Evolutionary conservation across 257 asterid genomes (phyloP), one percentile per base, ranked within the genome.

Genomic region (Misopates orontium): DNA sequence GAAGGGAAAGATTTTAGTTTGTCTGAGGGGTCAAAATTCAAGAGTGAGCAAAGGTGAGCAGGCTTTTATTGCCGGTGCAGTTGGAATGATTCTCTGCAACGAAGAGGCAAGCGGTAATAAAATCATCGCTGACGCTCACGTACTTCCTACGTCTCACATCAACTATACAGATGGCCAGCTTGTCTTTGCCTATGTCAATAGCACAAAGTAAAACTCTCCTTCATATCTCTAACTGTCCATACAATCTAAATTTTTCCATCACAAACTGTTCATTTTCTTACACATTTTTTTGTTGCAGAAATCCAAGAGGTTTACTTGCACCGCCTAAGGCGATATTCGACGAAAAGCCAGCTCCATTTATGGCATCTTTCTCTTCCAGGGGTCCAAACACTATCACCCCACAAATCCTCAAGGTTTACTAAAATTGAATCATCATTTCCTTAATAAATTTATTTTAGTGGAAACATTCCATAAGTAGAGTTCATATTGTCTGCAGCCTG

Each of bases 321-420:
- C 39, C 84, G 9, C 82, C 95, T 0, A 44, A 18, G 60, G 70
- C 74, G 0, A 0, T n/a, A 7, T 0, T 74, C 13, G 36, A 42
- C 21, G 11, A 2, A 1, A 82, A 72, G 66, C 95, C 91, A 3
- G 77, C 95, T 71, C 96, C 98, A 0, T 13, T 45, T 24, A 70
- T 91, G 80, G 92, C 95, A 0, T 0, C 39, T 13, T 91, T 91
- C 80, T 89, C 98, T 4, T 87, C 96, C 8, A 77, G 85, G 60
- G 96, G 96, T 3, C 96, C 98, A 0, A 85, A 79, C 70, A 0
- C 0, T 0, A 8, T 86, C 8, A 82, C 82, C 8, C 94, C 83
- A 0, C 75, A 74, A 51, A 82, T 91, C 60, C 90, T 91, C 64
- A 86, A 91, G 96, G 96, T 89, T 17, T 13, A 45, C 42, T 1